phyloP scores from a whole-genome alignment of 495 filamentous ascomycete species.

The Lophiotrema nucula region DNA sequence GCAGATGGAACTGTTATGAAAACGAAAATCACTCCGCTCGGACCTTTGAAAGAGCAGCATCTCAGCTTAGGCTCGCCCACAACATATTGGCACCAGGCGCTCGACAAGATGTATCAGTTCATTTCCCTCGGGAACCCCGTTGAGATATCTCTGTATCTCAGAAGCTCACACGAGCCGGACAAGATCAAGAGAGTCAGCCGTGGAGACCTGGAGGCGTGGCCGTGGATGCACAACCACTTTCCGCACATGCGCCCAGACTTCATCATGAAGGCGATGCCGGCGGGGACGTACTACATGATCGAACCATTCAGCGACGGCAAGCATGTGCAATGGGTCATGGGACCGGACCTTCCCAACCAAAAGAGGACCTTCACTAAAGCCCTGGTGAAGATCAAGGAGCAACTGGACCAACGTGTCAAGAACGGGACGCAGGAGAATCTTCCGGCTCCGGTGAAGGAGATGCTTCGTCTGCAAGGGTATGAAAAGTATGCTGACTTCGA shows the following conservation, averaged over 20 bases:
- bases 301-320: conserved; percentile 9
- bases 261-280: conserved; percentile 18
- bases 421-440: conserved; percentile 2
- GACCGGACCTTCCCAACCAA: background rate
- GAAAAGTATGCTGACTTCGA: no score
- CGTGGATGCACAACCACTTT: conserved; percentile 18
- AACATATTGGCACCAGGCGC: background rate
- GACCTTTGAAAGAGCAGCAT: no score
- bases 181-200: background rate
- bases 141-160: conserved; percentile 4
- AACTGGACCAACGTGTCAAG: background rate
- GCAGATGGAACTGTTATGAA: no score
- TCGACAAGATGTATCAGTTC: background rate
- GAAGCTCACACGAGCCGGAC: background rate
- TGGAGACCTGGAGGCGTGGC: conserved; percentile 1
- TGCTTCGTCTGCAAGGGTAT: no score
- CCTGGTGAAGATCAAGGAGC: background rate
- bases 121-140: background rate
- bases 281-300: conserved; percentile 13
- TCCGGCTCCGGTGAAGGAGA: no score
- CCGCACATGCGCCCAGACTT: conserved; percentile 24
- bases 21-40: background rate
- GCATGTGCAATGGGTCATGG: conserved; percentile 10
- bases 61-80: no score
- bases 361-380: background rate